A percentile compares a stretch with the other conserved stretches of the same genome.
Evolutionary conservation across 306 rosid species (phyloP).

Genomic region (Pyrus betulifolia): DNA sequence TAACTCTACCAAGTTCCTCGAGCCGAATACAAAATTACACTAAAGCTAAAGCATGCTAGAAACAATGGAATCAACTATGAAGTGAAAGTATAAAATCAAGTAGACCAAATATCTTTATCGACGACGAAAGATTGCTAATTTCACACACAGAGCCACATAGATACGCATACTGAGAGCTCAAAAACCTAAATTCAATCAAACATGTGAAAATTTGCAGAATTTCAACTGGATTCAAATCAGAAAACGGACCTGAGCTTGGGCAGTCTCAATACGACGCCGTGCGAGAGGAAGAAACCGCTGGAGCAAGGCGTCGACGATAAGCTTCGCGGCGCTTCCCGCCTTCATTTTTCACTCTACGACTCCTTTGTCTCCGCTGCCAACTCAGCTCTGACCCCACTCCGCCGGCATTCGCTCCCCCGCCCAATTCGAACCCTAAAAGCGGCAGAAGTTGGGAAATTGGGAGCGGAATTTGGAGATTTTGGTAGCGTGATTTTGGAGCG

Average conservation of each 20-base stretch:
- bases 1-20: not conserved
- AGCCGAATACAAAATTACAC: not conserved
- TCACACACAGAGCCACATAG: not conserved
- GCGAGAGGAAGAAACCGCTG: constrained; percentile 99
- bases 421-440: constrained; percentile 13
- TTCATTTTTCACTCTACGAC: constrained; percentile 39
- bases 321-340: constrained; percentile 96
- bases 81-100: not conserved
- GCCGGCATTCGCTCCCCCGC: constrained; percentile 11
- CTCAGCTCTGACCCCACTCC: not conserved
- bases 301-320: constrained; percentile 93
- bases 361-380: not conserved
- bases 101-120: not conserved
- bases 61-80: not conserved
- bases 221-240: not conserved
- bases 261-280: constrained; percentile 97
- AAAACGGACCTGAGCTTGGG: constrained; percentile 82
- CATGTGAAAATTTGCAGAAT: not conserved
- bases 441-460: not conserved
- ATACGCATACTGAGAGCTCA: not conserved
- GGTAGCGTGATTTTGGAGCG: not conserved
- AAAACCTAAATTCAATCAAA: not conserved
- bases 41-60: not conserved
- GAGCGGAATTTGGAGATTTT: not conserved
- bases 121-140: not conserved